A percentile compares a stretch with the other conserved stretches of the same genome.
These are phyloP conservation scores for Dactylorhiza incarnata DNA, from an alignment of 106 monocot genomes.

Conservation along the genomic window DNA sequence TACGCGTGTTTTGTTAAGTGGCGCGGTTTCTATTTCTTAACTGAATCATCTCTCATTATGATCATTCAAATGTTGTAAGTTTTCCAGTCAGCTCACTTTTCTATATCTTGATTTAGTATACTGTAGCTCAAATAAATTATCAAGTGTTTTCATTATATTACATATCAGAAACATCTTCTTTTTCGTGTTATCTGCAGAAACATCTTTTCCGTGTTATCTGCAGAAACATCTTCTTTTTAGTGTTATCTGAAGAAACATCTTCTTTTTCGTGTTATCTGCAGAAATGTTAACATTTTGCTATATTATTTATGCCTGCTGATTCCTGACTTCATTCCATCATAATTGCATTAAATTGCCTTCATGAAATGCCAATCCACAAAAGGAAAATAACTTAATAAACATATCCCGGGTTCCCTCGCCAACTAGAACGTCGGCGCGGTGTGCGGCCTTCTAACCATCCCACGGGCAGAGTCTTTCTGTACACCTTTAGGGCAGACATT, in stretches of 20 bases:
- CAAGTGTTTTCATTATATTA: not conserved
- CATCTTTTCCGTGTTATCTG: not conserved
- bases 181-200: not conserved
- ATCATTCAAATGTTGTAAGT: not conserved
- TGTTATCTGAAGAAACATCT: not conserved
- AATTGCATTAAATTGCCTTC: too few species aligned
- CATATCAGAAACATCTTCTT: not conserved
- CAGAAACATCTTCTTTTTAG: too few species aligned
- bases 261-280: not conserved
- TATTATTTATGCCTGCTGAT: too few species aligned
- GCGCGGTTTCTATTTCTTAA: not conserved
- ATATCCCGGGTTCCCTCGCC: too few species aligned
- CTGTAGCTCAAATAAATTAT: not conserved
- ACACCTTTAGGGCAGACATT: too few species aligned
- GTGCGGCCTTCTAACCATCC: too few species aligned
- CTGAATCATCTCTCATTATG: not conserved
- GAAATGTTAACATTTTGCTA: not conserved
- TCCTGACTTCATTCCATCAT: too few species aligned
- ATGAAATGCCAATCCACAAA: too few species aligned
- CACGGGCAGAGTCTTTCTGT: too few species aligned
- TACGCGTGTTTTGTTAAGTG: not conserved
- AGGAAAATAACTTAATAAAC: too few species aligned
- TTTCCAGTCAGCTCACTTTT: not conserved
- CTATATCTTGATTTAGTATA: not conserved
- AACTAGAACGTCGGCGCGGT: too few species aligned